Evolutionary conservation across 352 stramenopile genomes (phyloP).

Genomic region (Peronospora tabacina): DNA sequence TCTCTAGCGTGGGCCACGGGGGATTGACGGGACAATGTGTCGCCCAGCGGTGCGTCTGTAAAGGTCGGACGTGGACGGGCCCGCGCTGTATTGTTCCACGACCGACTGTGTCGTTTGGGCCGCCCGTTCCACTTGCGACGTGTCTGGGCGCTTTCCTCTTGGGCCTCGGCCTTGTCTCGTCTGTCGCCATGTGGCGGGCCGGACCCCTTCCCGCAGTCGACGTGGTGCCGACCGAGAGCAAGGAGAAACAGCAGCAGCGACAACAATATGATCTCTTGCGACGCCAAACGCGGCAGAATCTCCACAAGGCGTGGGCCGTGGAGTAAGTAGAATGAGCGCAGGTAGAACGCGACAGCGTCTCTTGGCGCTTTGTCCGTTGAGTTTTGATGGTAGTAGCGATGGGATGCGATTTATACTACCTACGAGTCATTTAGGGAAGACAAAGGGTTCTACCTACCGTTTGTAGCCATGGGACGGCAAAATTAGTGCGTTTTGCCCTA

Average conservation of each 20-base stretch:
- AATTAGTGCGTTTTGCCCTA: too few relatives aligned
- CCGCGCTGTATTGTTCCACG: conserved; percentile 39
- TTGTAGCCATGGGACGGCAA: too few relatives aligned
- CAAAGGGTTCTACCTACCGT: too few relatives aligned
- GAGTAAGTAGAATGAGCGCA: too few relatives aligned
- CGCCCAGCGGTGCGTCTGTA: conserved; percentile 38
- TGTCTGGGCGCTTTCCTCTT: conserved; percentile 17
- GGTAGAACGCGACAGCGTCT: too few relatives aligned
- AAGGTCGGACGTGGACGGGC: conserved; percentile 31
- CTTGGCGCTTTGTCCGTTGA: too few relatives aligned
- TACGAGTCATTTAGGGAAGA: too few relatives aligned
- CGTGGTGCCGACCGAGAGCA: conserved; percentile 14
- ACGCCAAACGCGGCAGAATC: conserved; percentile 18
- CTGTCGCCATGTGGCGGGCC: conserved; percentile 13
- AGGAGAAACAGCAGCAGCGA: conserved; percentile 25
- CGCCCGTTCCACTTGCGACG: conserved; percentile 16
- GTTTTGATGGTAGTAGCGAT: too few relatives aligned
- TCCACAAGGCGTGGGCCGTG: conserved; percentile 19
- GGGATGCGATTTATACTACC: too few relatives aligned
- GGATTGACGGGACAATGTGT: conserved; percentile 33
- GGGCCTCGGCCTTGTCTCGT: conserved; percentile 14
- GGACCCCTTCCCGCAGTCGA: too few relatives aligned
- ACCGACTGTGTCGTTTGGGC: conserved; percentile 18
- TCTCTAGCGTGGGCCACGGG: too few relatives aligned
- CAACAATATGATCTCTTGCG: conserved; percentile 22